Percentiles rank a stretch among this genome's conserved stretches.
Conservation (phyloP, 73 alveolate genomes). For the Paramecium biaurelia region DNA sequence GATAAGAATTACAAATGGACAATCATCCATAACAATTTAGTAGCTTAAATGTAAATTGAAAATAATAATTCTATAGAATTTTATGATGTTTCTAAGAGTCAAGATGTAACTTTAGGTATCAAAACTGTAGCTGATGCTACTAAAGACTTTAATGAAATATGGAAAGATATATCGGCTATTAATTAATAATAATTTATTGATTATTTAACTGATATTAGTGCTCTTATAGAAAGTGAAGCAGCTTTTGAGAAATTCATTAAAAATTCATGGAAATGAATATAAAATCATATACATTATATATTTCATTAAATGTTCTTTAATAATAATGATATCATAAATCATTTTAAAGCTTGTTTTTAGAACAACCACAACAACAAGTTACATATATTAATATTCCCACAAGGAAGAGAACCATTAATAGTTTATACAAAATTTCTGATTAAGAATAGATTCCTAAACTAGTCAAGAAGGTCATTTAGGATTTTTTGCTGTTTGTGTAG, state of each 20-base stretch:
- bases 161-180: conserved; percentile 53
- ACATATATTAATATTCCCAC: background rate
- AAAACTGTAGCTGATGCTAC: conserved; percentile 70
- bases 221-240: conserved; percentile 88
- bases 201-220: conserved; percentile 80
- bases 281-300: background rate
- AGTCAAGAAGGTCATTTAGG: background rate
- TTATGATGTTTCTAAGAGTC: conserved; percentile 65
- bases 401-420: background rate
- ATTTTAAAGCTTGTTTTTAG: background rate
- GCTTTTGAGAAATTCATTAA: conserved; percentile 80
- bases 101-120: conserved; percentile 70
- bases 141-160: conserved; percentile 67
- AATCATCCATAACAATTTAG: background rate
- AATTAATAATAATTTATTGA: conserved; percentile 78
- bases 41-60: background rate
- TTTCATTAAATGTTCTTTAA: background rate
- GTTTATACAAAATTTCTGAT: background rate
- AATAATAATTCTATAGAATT: conserved; percentile 44
- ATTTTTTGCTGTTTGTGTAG: conserved; percentile 49
- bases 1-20: background rate
- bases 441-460: background rate
- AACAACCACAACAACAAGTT: background rate
- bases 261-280: conserved; percentile 80
- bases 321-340: background rate